Evolutionary conservation across 352 stramenopile genomes (phyloP).

Genomic region (Pythium biforme): DNA sequence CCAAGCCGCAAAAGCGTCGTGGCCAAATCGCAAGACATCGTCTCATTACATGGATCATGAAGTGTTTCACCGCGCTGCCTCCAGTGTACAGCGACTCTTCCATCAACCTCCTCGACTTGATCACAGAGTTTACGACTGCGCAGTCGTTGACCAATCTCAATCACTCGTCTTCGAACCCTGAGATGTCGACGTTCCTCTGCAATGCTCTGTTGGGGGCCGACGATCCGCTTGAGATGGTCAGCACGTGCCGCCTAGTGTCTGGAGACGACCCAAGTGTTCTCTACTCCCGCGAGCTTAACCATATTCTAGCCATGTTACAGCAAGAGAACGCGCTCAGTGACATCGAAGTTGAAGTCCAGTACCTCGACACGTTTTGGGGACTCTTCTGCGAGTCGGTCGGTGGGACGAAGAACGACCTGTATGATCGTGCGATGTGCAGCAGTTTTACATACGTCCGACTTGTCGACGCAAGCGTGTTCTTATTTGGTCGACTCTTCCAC

Average conservation of each 20-base stretch:
- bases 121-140: constrained; percentile 76
- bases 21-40: constrained; percentile 79
- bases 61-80: constrained; percentile 70
- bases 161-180: constrained; percentile 52
- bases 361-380: constrained; percentile 74
- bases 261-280: constrained; percentile 64
- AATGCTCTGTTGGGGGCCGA: constrained; percentile 55
- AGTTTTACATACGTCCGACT: constrained; percentile 80
- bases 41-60: constrained; percentile 74
- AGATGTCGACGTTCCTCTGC: constrained; percentile 63
- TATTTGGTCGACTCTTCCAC: constrained; percentile 81
- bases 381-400: constrained; percentile 34
- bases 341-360: constrained; percentile 82
- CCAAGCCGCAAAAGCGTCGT: constrained; percentile 75
- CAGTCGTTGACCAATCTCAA: constrained; percentile 74
- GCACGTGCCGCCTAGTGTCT: constrained; percentile 46
- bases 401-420: constrained; percentile 27
- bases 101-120: constrained; percentile 72
- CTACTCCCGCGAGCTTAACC: constrained; percentile 79
- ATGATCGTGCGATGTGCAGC: constrained; percentile 49
- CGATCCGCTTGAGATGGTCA: constrained; percentile 61
- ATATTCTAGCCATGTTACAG: constrained; percentile 65
- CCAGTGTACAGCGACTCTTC: constrained; percentile 83
- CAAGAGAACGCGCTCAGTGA: constrained; percentile 75
- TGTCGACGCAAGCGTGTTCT: constrained; percentile 69